Conservation (phyloP, 2,329 filamentous ascomycete genomes). For the Cladorrhinum sp. region DNA sequence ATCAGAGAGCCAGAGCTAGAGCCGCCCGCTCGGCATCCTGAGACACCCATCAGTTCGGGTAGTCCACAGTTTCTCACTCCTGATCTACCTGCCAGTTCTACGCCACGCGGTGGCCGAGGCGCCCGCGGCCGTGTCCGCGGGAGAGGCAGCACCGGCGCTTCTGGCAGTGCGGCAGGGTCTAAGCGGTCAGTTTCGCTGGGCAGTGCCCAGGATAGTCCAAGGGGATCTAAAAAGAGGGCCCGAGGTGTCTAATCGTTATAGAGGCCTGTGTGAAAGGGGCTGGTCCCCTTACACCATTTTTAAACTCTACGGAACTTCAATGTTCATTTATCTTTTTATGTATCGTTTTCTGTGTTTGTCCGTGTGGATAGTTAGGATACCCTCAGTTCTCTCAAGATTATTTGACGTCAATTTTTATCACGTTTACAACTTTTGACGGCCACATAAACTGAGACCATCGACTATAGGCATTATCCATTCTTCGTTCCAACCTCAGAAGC, state of each 20-base stretch:
- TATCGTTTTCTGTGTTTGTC: neutral
- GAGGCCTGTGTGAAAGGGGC: neutral
- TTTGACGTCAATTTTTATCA: neutral
- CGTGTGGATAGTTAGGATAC: neutral
- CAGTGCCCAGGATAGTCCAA: constrained; percentile 3
- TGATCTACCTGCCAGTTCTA: constrained; percentile 18
- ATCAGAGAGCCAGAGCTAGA: neutral
- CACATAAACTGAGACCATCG: too few species aligned
- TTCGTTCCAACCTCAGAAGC: too few species aligned
- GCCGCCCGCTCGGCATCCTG: neutral
- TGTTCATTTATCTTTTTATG: neutral
- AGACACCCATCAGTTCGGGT: neutral
- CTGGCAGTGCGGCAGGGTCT: constrained; percentile 1
- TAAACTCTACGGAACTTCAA: neutral
- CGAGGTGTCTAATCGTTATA: constrained; percentile 3
- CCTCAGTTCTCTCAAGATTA: neutral
- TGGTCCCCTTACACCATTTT: neutral
- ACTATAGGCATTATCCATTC: too few species aligned
- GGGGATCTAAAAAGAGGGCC: constrained; percentile 8
- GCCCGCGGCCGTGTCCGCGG: constrained; percentile 2
- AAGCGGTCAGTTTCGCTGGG: constrained; percentile 15
- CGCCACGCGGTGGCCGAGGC: constrained; percentile 6
- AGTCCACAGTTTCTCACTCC: constrained; percentile 21
- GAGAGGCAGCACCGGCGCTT: neutral
- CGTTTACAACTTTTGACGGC: neutral